Evolutionary conservation across 148 eudicot species (phyloP), one percentile per base, ranked within the genome.

Genomic region (Spergularia bocconei): DNA sequence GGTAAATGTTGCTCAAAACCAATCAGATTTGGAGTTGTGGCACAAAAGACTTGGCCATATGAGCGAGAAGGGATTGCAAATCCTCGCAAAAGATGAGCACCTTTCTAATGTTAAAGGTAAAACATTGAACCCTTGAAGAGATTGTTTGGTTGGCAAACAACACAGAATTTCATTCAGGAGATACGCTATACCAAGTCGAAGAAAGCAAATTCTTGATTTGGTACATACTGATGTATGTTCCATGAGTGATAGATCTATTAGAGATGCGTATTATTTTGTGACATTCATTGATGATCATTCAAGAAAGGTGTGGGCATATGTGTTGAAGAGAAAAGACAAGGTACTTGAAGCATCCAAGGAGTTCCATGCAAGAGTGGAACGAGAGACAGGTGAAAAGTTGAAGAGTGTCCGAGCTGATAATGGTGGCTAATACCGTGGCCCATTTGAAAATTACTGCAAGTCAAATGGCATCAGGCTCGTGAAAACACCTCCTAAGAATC

Each of bases 31-130:
- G 48, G 21, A 61, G 65, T 19, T 67, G 14, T 38, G 55, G 63
- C 23, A 67, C 52, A 67, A 52, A 33, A 52, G 56, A 58, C 56
- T 69, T 50, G 72, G 56, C 4, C 72, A 69, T 17, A 69, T 51
- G 59, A 17, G 16, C 19, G 38, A 25, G 39, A 69, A 69, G n/a
- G 33, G 41, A 51, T 6, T 52, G 41, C 29, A 52, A 52, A 20
- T 52, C 19, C 72, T 69, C 59, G 19, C 20, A 1, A 4, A 52
- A 13, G 9, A 29, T 21, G 56, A 23, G 0, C 36, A 6, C 1
- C n/a, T 69, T 13, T 23, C 39, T 5, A n/a, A 59, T 10, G 10
- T 19, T 4, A 59, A 59, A 19, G 63, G 33, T 59, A 59, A 19
- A 19, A 19, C 29, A 19, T n/a, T 59, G 2, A 7, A 59, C 3